Evolutionary conservation across 371 early-diverging fungal genomes (phyloP), one percentile per base, ranked within the genome.

Genomic region (Coelomomyces lativittatus): DNA sequence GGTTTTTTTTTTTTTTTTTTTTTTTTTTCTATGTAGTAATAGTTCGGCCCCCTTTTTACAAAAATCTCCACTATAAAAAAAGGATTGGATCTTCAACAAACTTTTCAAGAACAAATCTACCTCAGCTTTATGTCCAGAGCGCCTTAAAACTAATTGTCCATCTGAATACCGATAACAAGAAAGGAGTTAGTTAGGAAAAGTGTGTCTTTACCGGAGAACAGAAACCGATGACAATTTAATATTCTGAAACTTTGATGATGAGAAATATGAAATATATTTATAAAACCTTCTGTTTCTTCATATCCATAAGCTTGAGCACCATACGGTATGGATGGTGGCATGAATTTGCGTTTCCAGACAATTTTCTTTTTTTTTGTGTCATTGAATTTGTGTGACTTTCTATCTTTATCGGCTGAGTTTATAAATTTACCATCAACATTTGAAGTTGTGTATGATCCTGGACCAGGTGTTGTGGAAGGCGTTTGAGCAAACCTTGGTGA

Each of bases 311-410:
- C 9, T n/a, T 44, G 47, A 10, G 46, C 9, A n/a, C 46, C 40
- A n/a, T 46, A 46, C 43, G 47, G 47, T 10, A 46, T 46, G n/a
- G 39, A 37, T 14, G 47, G 47, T 30, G 47, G 47, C 5, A 45
- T 17, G 14, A 21, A 39, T 21, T 46, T 46, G 31, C 47, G 31
- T 30, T 46, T 44, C 47, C 47, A 46, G 17, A 27, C n/a, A 14
- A 46, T 46, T 4, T n/a, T n/a, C 6, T 23, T 19, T 6, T 11
- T 6, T n/a, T 41, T 21, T 39, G 43, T 17, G 2, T 17, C 2
- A 41, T 21, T 5, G 38, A 0, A 39, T 43, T 36, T 2, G 2
- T n/a, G 19, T 8, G 17, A 39, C 6, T n/a, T 17, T 21, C 5
- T 23, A 39, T 0, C 35, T 17, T 41, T n/a, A 17, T 39, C 35